Conservation (phyloP, 768 basidiomycete genomes). For the Rhizopogon vulgaris region DNA sequence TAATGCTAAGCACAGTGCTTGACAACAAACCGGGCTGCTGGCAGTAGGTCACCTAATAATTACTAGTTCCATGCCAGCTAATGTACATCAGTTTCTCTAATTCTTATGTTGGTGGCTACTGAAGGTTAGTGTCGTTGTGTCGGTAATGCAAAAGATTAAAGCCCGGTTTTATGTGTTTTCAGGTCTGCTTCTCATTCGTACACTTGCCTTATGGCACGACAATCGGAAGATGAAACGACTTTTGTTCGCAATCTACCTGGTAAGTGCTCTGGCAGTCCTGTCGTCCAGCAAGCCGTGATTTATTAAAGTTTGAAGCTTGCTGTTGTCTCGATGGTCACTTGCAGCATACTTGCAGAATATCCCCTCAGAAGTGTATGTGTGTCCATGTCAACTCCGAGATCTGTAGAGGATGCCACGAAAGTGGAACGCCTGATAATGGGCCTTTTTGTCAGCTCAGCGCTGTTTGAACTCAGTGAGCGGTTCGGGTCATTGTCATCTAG, state of each 20-base stretch:
- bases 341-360: not conserved
- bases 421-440: constrained; percentile 1
- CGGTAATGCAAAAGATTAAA: no score
- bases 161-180: not conserved
- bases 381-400: not conserved
- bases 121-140: not conserved
- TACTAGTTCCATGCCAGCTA: not conserved
- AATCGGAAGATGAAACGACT: not conserved
- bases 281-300: not conserved
- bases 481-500: not conserved
- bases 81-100: not conserved
- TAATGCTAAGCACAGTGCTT: not conserved
- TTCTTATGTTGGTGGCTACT: constrained; percentile 2
- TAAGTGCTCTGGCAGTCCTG: not conserved
- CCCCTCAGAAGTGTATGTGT: not conserved
- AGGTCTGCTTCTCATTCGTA: constrained; percentile 7
- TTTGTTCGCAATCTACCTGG: not conserved
- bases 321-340: constrained; percentile 2
- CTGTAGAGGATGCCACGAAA: not conserved
- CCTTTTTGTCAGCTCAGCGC: not conserved
- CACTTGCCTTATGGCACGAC: constrained; percentile 1
- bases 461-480: constrained; percentile 2
- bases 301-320: constrained; percentile 1
- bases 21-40: constrained; percentile 1
- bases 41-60: not conserved